phyloP scores from a whole-genome alignment of 75 land plant genomes.

The Gnetum montanum region DNA sequence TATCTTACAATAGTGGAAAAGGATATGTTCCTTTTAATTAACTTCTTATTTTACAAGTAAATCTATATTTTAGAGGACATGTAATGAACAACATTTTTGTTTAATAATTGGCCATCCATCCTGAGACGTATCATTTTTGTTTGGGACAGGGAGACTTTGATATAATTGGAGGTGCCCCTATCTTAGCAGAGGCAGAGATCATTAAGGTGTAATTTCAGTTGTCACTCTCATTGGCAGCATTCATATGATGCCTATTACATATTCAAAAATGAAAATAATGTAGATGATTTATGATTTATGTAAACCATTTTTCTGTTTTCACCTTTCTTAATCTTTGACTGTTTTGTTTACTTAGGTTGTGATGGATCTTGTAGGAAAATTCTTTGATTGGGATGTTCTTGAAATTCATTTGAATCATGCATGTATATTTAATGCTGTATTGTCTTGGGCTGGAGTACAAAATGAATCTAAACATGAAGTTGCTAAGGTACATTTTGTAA shows the following conservation, averaged over 20 bases:
- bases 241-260: neutral
- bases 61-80: neutral
- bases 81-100: neutral
- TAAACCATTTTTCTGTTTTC: too few species aligned
- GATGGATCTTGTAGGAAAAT: slow-evolving; percentile 46
- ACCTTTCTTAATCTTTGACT: neutral
- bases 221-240: neutral
- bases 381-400: slow-evolving; percentile 33
- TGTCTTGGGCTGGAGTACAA: slow-evolving; percentile 86
- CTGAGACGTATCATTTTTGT: too few species aligned
- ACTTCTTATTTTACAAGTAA: neutral
- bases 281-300: too few species aligned
- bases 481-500: slow-evolving; percentile 56
- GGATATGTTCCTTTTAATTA: too few species aligned
- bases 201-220: slow-evolving; percentile 52
- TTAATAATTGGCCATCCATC: too few species aligned
- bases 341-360: slow-evolving; percentile 46
- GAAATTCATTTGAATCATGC: slow-evolving; percentile 84
- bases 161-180: slow-evolving; percentile 70
- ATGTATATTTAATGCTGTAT: slow-evolving; percentile 58
- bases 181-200: slow-evolving; percentile 77
- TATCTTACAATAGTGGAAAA: too few species aligned
- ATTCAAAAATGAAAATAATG: neutral
- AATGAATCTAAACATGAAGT: slow-evolving; percentile 55
- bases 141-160: slow-evolving; percentile 91